These are phyloP conservation scores for Bathelium albidoporum DNA, from an alignment of 495 filamentous ascomycete species.

Conservation along the genomic window DNA sequence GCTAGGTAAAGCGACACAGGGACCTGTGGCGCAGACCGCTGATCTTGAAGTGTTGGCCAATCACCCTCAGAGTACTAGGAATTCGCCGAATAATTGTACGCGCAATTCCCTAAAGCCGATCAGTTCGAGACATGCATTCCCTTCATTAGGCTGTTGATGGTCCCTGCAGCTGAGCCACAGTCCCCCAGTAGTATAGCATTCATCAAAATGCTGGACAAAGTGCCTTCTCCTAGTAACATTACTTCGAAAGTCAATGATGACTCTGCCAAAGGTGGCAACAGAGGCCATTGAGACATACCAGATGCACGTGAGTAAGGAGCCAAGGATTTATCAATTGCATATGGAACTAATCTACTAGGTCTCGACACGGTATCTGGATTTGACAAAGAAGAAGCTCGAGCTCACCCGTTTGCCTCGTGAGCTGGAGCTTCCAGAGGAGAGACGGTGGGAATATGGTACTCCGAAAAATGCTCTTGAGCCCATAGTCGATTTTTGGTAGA, in stretches of 20 bases:
- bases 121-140: neutral
- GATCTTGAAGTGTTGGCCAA: neutral
- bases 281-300: neutral
- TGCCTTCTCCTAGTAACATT: neutral
- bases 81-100: neutral
- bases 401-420: constrained; percentile 30
- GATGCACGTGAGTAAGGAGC: constrained; percentile 5
- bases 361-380: constrained; percentile 25
- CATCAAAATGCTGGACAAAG: neutral
- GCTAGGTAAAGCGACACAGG: neutral
- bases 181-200: neutral
- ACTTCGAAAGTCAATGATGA: neutral
- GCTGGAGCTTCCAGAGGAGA: constrained; percentile 16
- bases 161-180: neutral
- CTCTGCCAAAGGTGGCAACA: neutral
- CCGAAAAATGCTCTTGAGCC: constrained; percentile 29
- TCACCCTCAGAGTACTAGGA: neutral
- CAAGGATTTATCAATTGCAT: neutral
- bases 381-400: constrained; percentile 33
- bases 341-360: neutral
- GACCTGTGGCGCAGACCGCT: neutral
- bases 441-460: constrained; percentile 27
- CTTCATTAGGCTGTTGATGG: neutral
- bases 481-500: constrained; percentile 31
- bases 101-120: neutral